Conservation (phyloP, 495 filamentous ascomycete genomes). For the Oleoguttula mirabilis region DNA sequence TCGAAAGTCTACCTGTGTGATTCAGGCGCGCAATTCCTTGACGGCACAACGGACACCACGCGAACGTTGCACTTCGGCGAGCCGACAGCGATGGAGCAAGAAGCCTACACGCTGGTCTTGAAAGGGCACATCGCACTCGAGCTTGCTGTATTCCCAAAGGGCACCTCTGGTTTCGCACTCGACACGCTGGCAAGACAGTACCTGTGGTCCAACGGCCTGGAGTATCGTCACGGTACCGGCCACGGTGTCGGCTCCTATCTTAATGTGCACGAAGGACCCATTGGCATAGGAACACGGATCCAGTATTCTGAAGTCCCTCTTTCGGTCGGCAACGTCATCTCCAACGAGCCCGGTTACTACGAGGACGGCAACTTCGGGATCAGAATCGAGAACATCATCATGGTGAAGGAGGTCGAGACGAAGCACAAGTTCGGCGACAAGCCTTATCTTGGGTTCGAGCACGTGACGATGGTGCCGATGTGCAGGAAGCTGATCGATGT, state of each 20-base stretch:
- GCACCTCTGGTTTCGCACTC: conserved; percentile 83
- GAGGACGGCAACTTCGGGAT: conserved; percentile 97
- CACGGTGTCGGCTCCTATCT: conserved; percentile 90
- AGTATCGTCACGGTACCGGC: conserved; percentile 94
- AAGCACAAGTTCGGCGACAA: conserved; percentile 83
- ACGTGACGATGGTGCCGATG: conserved; percentile 92
- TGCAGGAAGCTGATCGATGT: conserved; percentile 80
- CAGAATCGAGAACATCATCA: conserved; percentile 87
- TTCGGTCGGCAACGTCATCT: conserved; percentile 83
- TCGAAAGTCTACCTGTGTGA: conserved; percentile 88
- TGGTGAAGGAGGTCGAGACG: conserved; percentile 78
- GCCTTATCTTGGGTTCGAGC: conserved; percentile 88
- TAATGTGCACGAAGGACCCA: conserved; percentile 96
- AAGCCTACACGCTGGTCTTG: conserved; percentile 87
- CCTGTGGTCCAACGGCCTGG: conserved; percentile 83
- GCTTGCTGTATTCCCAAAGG: conserved; percentile 81
- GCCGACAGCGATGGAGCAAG: conserved; percentile 74
- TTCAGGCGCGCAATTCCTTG: conserved; percentile 86
- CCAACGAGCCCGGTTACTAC: conserved; percentile 94
- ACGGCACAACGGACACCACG: conserved; percentile 95
- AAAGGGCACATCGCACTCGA: conserved; percentile 95
- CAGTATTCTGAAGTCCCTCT: conserved; percentile 88
- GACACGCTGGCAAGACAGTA: conserved; percentile 83
- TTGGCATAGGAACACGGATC: conserved; percentile 84
- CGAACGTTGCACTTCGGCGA: conserved; percentile 84